Percentiles rank a stretch among this genome's conserved stretches.
Evolutionary conservation across 179 eudicot species (phyloP).

Genomic region (Beta macrorhiza): DNA sequence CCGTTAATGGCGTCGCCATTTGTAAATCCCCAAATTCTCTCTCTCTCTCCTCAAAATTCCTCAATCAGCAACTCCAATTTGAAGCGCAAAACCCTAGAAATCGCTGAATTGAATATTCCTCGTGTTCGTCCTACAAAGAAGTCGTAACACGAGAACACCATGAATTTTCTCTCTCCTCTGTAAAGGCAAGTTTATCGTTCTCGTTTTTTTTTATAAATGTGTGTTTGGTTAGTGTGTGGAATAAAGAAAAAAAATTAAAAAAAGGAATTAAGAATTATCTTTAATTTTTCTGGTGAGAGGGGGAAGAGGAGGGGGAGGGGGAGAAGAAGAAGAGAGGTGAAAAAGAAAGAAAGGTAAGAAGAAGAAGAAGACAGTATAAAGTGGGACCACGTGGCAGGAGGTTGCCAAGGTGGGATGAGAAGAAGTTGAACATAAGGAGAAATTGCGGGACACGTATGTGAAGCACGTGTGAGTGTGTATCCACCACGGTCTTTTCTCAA

Average conservation of each 20-base stretch:
- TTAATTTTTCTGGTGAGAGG: background rate
- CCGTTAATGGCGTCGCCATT: constrained; percentile 94
- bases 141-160: constrained; percentile 20
- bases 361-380: constrained; percentile 1
- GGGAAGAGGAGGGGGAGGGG: background rate
- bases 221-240: background rate
- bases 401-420: constrained; percentile 31
- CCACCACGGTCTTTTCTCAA: constrained; percentile 39
- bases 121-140: background rate
- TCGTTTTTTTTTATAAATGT: background rate
- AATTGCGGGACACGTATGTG: constrained; percentile 36
- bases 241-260: background rate
- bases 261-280: background rate
- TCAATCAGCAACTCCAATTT: too few relatives aligned
- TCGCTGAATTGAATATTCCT: background rate
- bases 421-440: constrained; percentile 25
- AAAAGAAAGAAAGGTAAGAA: too few relatives aligned
- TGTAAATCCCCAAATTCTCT: background rate
- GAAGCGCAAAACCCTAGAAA: constrained; percentile 25
- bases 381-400: constrained; percentile 44
- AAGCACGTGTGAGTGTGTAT: constrained; percentile 38
- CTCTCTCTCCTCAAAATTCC: background rate
- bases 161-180: constrained; percentile 15
- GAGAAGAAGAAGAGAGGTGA: too few relatives aligned
- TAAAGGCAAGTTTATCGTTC: background rate